Conservation (phyloP, 257 asterid genomes). For the Salvia hispanica region DNA sequence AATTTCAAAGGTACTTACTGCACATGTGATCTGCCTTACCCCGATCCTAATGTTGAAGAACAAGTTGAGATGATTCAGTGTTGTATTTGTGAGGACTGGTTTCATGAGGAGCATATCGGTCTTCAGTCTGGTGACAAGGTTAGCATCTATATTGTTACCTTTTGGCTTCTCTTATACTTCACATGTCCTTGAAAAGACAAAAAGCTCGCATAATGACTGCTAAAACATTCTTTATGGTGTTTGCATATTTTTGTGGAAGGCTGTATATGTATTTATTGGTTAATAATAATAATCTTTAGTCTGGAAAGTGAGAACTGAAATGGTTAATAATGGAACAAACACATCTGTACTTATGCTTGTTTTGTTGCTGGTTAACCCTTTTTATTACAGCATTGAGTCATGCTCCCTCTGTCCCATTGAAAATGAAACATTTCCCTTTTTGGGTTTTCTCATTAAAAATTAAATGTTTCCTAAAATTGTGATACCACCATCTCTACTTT, state of each 20-base stretch:
- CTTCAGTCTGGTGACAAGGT: slow-evolving; percentile 73
- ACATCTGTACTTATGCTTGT: background rate
- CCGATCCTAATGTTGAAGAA: slow-evolving; percentile 93
- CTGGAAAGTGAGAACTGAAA: background rate
- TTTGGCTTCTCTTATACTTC: background rate
- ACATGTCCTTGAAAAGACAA: background rate
- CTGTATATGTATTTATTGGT: background rate
- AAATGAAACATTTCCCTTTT: too few species aligned
- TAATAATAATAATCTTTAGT: background rate
- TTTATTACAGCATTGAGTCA: background rate
- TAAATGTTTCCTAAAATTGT: too few species aligned
- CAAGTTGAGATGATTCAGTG: slow-evolving; percentile 95
- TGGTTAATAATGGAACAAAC: slow-evolving; percentile 1
- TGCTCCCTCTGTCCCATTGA: background rate
- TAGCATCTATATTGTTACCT: slow-evolving; percentile 21
- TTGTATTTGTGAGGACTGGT: slow-evolving; percentile 98
- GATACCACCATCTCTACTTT: too few species aligned
- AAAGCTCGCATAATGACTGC: background rate
- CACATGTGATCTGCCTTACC: slow-evolving; percentile 87
- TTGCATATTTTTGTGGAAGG: background rate
- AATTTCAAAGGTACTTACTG: slow-evolving; percentile 94
- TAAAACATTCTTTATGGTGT: slow-evolving; percentile 1
- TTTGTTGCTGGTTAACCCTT: background rate
- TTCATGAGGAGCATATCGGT: slow-evolving; percentile 92
- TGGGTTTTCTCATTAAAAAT: too few species aligned